Evolutionary conservation across 208 protist species (phyloP), one percentile per base, ranked within the genome.

Genomic region (Trypanosoma lewisi): DNA sequence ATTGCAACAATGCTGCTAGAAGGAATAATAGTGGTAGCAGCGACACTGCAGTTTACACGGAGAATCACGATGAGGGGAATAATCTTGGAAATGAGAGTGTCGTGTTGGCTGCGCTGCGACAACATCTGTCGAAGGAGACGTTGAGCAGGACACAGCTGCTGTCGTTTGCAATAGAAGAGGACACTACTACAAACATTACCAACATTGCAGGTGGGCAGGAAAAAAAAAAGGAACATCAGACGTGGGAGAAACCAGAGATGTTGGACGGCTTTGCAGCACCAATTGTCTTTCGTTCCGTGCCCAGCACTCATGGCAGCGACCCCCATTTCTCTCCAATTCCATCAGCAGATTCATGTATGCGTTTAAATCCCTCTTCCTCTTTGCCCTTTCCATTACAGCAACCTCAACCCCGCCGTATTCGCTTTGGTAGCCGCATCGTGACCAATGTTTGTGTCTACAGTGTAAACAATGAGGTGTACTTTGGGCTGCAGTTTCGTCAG

Each of bases 361-460:
- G 16, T 56, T 14, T 4, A 36, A 44, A 44, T 17, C 14, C 39
- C 14, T 6, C 51, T 56, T 2, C 28, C 14, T 14, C 31, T 17
- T 7, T 27, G 31, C 9, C 2, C n/a, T 42, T 36, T 9, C 21
- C 30, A 30, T 16, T 14, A 56, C 11, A 9, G 31, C 17, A 1
- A 12, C 21, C 2, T 25, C n/a, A 28, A 14, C 33, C 64, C 9
- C 53, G 56, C 23, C 50, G 65, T 4, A 63, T 71, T 56, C 56
- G 58, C 3, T 71, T 71, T 63, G 65, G 55, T 1, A 71, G 56
- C 41, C 41, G 58, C 23, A 27, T 71, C 25, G 65, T 63, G n/a
- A 71, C 41, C 2, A 53, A 33, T 45, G 65, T 71, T 0, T 58
- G 5, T 47, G 54, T 71, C 2, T 71, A 63, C 34, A 41, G 44